phyloP scores from a whole-genome alignment of 2,329 filamentous ascomycete species.

The Penicillium sp. region DNA sequence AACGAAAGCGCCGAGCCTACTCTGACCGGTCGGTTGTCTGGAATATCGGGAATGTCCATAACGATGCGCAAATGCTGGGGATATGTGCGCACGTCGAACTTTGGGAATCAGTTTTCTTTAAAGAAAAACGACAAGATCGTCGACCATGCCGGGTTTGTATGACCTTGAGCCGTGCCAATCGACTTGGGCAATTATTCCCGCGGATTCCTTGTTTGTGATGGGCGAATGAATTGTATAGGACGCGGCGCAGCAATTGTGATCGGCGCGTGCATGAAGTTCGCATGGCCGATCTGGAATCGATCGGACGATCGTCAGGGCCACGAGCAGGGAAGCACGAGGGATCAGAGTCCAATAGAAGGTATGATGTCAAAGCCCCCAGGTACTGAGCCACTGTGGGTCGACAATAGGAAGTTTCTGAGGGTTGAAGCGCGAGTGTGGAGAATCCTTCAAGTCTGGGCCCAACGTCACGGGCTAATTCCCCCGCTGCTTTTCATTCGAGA shows the following conservation, averaged over 20 bases:
- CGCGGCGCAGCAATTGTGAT: background rate
- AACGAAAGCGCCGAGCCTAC: slow-evolving; percentile 8
- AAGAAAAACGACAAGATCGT: background rate
- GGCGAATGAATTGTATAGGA: slow-evolving; percentile 13
- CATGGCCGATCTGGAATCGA: background rate
- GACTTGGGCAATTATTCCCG: slow-evolving; percentile 10
- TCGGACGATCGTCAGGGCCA: slow-evolving; percentile 15
- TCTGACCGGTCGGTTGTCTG: slow-evolving; percentile 16
- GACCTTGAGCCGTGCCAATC: background rate
- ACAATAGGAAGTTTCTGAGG: background rate
- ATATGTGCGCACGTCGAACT: background rate
- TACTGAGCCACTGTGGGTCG: slow-evolving; percentile 4
- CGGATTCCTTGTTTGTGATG: background rate
- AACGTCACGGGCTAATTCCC: no score
- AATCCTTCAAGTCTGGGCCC: no score
- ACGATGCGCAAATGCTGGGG: background rate
- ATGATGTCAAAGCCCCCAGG: slow-evolving; percentile 14
- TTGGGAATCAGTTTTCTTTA: slow-evolving; percentile 1
- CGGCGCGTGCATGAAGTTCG: background rate
- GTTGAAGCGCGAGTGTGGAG: no score
- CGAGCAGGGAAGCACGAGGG: background rate
- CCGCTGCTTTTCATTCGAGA: no score
- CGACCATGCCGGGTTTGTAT: slow-evolving; percentile 1
- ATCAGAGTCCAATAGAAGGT: slow-evolving; percentile 8
- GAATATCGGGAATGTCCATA: slow-evolving; percentile 20